phyloP scores from a whole-genome alignment of 2,329 filamentous ascomycete genomes.

The Botryotinia calthae region DNA sequence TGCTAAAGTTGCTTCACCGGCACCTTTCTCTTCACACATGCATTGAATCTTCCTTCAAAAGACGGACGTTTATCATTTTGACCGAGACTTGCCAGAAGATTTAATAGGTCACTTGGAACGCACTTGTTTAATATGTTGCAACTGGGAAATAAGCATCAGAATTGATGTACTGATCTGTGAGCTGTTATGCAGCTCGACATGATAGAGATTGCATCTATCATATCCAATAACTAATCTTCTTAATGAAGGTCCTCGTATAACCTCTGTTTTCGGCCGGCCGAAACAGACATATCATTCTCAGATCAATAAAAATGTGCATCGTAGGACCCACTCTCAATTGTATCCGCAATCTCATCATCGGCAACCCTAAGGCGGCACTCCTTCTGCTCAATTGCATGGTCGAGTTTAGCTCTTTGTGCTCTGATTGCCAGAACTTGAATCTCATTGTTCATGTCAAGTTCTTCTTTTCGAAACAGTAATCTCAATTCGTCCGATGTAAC shows the following conservation, averaged over 20 bases:
- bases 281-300: background rate
- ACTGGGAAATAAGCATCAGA: background rate
- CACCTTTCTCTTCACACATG: background rate
- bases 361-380: background rate
- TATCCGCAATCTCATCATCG: background rate
- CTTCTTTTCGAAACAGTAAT: background rate
- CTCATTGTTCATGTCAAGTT: background rate
- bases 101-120: background rate
- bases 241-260: accelerated
- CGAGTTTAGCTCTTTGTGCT: background rate
- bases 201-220: background rate
- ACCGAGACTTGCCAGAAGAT: background rate
- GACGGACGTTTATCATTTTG: background rate
- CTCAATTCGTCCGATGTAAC: background rate
- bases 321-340: background rate
- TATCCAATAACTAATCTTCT: background rate
- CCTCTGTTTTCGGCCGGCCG: background rate
- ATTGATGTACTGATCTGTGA: background rate
- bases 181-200: background rate
- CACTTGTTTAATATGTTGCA: background rate
- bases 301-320: background rate
- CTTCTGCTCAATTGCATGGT: background rate
- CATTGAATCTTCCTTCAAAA: background rate
- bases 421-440: background rate
- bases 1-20: background rate